Base-by-base conservation (phyloP, 1,139 yeast genomes). In the Yamadazyma conglobata region DNA sequence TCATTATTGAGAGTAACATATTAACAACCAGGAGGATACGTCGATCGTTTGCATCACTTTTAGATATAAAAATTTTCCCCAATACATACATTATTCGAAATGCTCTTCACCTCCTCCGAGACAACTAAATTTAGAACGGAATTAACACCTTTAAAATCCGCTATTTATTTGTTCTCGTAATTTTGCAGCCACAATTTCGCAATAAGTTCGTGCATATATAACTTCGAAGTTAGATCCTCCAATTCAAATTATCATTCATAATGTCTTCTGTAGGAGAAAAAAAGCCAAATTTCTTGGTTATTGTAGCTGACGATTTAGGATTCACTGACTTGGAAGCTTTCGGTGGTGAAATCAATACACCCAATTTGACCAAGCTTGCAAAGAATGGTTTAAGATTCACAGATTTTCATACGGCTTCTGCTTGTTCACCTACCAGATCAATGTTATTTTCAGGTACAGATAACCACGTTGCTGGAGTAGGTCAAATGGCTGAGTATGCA, bases 401-500 rank as follows among this genome's bases (percentile, higher is more conserved):
- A 15, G 77, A 76, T 41, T 76, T 73, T 50, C 81, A 77, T 38
- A 72, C 82, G 3, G 82, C 83, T 3, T 68, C 81, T 1, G 81
- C 82, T 3, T 77, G 82, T 42, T 74, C 81, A 2, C 82, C 83
- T 3, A 77, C 83, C 0, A 54, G 82, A 37, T 74, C 81, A 9
- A 77, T 77, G 78, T 56, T 77, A 6, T 54, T 77, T 25, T 70
- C 78, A 2, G 83, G 82, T 2, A 75, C 80, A 0, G 81, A 75
- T 40, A 73, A 74, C 43, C 81, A 75, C 37, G 66, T 75, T 47
- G 80, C 80, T 6, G 81, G 81, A 0, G 50, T 74, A 34, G 80
- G 80, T 4, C 79, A 74, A 45, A 73, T 75, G 79, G 70, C 67
- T 0, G 81, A 75, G 44, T 68, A 65, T 46, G 58, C 64, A 0